Base-by-base conservation (phyloP, 225 moss, liverwort and hornwort genomes). In the Pseudoscleropodium purum region DNA sequence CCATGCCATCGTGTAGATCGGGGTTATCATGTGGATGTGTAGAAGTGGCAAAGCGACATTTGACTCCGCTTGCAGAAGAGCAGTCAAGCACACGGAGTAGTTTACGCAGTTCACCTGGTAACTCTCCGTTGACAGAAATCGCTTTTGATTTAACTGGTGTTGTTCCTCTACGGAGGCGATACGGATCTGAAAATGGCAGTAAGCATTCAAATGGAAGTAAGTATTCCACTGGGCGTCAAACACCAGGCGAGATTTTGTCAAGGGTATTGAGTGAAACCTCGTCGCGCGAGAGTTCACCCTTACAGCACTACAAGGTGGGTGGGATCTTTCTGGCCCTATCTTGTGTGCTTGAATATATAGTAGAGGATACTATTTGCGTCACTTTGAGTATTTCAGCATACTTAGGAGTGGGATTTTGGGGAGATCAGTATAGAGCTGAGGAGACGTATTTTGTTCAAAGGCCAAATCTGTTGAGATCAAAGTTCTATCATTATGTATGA, bases 1-100 rank as follows among this genome's bases (percentile, higher is more conserved):
- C 85, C 62, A 89, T 77, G 49, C 79, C 88, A 84, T 76, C 93
- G 43, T 87, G 81, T 47, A 90, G 94, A 73, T 69, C 95, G 67
- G 92, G 90, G 60, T 74, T 97, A 45, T 95, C 97, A 18, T 96
- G 96, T 88, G 94, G 94, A 66, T 96, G 97, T 91, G 96, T 97
- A 41, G 91, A 83, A 86, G 95, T 97, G 85, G 94, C 94, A 21
- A 96, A 93, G 90, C 85, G 90, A 39, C 93, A 91, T 64, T 81
- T 95, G 87, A 91, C 92, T 75, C 92, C 94, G 59, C 88, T 93
- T 73, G 54, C 86, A 36, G 97, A 96, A 79, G 94, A 95, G 68
- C 92, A 90, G 47, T 90, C 91, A 41, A 75, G 88, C 23, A 49
- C 89, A 47, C 92, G 91, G 72, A 90, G 90, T 61, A 90, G 90